Evolutionary conservation across 345 rosid species (phyloP).

Genomic region (Gossypium rotundifolium): DNA sequence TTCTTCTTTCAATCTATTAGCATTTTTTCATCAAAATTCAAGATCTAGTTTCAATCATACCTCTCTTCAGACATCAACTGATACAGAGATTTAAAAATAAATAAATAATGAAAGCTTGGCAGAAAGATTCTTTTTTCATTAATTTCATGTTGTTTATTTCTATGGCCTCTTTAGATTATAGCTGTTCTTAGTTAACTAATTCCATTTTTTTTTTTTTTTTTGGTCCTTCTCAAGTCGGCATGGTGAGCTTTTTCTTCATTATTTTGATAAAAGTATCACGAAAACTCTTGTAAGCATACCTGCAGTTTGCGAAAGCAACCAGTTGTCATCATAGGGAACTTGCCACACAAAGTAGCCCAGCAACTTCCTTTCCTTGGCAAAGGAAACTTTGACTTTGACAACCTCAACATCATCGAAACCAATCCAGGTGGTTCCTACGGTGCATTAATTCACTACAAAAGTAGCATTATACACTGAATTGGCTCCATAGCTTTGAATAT

Average conservation of each 20-base stretch:
- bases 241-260: too few relatives aligned
- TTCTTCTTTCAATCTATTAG: too few relatives aligned
- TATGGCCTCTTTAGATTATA: too few relatives aligned
- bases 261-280: too few relatives aligned
- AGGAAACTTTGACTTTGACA: slow-evolving; percentile 25
- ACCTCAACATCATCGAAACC: slow-evolving; percentile 36
- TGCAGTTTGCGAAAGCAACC: slow-evolving; percentile 29
- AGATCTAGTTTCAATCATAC: too few relatives aligned
- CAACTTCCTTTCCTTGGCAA: slow-evolving; percentile 26
- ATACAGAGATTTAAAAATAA: neutral
- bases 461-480: slow-evolving; percentile 21
- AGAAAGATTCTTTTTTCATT: too few relatives aligned
- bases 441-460: slow-evolving; percentile 25
- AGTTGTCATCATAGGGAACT: slow-evolving; percentile 28
- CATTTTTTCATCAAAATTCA: too few relatives aligned
- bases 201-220: too few relatives aligned
- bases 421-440: slow-evolving; percentile 25
- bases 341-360: slow-evolving; percentile 33
- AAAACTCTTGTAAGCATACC: neutral
- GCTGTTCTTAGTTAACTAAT: too few relatives aligned
- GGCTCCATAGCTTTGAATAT: slow-evolving; percentile 21
- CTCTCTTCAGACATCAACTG: neutral
- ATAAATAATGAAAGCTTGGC: too few relatives aligned
- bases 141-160: too few relatives aligned
- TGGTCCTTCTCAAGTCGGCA: too few relatives aligned